A percentile compares a stretch with the other conserved stretches of the same genome.
Conservation (phyloP, 768 basidiomycete species). For the Porphyrellus cyaneotinctus region DNA sequence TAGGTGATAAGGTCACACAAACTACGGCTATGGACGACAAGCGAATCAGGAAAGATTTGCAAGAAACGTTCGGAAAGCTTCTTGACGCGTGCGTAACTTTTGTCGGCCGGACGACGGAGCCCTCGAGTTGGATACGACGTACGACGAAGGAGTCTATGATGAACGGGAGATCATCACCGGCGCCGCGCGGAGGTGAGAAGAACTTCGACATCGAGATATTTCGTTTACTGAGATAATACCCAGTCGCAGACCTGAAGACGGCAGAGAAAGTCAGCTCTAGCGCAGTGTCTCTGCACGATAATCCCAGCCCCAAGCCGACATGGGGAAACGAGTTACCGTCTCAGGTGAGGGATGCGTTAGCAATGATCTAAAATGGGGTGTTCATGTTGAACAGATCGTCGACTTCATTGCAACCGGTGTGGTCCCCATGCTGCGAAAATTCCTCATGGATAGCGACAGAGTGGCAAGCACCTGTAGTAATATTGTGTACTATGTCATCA, state of each 20-base stretch:
- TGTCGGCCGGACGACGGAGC: constrained; percentile 69
- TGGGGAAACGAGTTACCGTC: constrained; percentile 28
- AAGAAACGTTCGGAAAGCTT: constrained; percentile 86
- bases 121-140: constrained; percentile 76
- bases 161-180: constrained; percentile 75
- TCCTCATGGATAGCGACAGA: constrained; percentile 83
- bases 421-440: constrained; percentile 70
- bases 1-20: constrained; percentile 81
- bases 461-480: constrained; percentile 74
- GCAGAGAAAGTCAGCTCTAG: constrained; percentile 60
- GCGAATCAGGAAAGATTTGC: constrained; percentile 82
- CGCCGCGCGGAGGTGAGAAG: constrained; percentile 47
- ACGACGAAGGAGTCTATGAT: constrained; percentile 55
- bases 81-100: constrained; percentile 75
- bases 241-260: constrained; percentile 39
- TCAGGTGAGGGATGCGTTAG: constrained; percentile 26
- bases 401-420: constrained; percentile 63
- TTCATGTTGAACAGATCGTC: constrained; percentile 51
- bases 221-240: neutral
- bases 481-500: constrained; percentile 79
- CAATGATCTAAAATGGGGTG: neutral
- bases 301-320: constrained; percentile 19
- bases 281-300: constrained; percentile 37
- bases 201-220: neutral
- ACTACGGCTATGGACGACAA: constrained; percentile 91